Evolutionary conservation across 192 early-diverging fungal species (phyloP).

Genomic region (Backusella tuberculispora): DNA sequence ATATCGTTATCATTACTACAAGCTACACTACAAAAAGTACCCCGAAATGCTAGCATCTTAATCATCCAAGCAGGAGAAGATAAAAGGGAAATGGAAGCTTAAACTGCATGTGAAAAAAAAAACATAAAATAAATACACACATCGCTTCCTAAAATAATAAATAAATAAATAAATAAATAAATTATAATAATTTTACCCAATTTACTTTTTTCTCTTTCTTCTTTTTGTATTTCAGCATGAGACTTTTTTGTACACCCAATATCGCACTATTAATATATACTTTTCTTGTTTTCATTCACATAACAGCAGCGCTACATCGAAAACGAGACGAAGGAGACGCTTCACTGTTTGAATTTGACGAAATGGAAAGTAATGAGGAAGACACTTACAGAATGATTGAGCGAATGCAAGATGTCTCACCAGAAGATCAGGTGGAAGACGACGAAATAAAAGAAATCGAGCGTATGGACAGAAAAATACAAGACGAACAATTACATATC

Average conservation of each 20-base stretch:
- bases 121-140: background rate
- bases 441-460: constrained; percentile 25
- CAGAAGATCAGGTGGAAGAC: background rate
- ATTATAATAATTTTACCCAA: background rate
- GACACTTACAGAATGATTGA: constrained; percentile 11
- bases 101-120: constrained; percentile 16
- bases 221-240: constrained; percentile 13
- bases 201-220: background rate
- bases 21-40: background rate
- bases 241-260: constrained; percentile 7
- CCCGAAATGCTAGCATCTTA: background rate
- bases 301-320: background rate
- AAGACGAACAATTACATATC: constrained; percentile 19
- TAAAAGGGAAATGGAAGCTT: background rate
- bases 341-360: constrained; percentile 7
- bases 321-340: constrained; percentile 9
- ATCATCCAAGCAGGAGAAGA: background rate
- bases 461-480: constrained; percentile 15
- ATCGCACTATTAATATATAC: background rate
- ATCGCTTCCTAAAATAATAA: constrained; percentile 22
- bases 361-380: constrained; percentile 6
- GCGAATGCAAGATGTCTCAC: background rate
- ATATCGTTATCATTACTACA: too few species aligned
- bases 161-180: constrained; percentile 7
- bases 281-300: constrained; percentile 8